Conservation (phyloP, 768 basidiomycete species). For the Psilocybe azurescens region DNA sequence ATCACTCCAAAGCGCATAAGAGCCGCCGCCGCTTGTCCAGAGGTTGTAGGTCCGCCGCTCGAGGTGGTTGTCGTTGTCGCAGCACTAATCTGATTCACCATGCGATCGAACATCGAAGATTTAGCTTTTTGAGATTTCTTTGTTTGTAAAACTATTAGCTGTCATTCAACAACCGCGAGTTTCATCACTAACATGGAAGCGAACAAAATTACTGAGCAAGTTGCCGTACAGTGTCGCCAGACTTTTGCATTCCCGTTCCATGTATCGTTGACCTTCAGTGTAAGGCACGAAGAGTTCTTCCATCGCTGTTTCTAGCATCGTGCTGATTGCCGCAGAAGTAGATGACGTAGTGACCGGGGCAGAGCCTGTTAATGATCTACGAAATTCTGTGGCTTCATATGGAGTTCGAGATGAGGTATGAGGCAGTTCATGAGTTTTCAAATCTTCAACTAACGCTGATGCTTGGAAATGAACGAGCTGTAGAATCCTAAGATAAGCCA, state of each 20-base stretch:
- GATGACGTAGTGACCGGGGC: conserved; percentile 47
- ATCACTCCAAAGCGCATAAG: conserved; percentile 92
- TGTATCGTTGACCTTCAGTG: conserved; percentile 88
- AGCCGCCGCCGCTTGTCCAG: conserved; percentile 86
- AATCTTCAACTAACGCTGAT: conserved; percentile 82
- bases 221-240: conserved; percentile 78
- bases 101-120: conserved; percentile 84
- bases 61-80: conserved; percentile 73
- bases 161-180: neutral
- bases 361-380: conserved; percentile 54
- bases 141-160: conserved; percentile 30
- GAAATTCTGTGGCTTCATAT: conserved; percentile 65
- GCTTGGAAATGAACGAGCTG: conserved; percentile 87
- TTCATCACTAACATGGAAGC: conserved; percentile 79
- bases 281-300: conserved; percentile 97
- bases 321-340: conserved; percentile 65
- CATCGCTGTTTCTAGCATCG: conserved; percentile 94
- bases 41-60: conserved; percentile 65
- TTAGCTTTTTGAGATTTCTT: conserved; percentile 73
- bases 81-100: conserved; percentile 88
- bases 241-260: conserved; percentile 90
- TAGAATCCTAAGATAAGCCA: conserved; percentile 90
- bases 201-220: conserved; percentile 76
- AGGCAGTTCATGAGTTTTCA: conserved; percentile 89
- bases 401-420: conserved; percentile 68